A percentile compares a stretch with the other conserved stretches of the same genome.
Evolutionary conservation across 805 yeast species (phyloP).

Genomic region (Yarrowia sp.): DNA sequence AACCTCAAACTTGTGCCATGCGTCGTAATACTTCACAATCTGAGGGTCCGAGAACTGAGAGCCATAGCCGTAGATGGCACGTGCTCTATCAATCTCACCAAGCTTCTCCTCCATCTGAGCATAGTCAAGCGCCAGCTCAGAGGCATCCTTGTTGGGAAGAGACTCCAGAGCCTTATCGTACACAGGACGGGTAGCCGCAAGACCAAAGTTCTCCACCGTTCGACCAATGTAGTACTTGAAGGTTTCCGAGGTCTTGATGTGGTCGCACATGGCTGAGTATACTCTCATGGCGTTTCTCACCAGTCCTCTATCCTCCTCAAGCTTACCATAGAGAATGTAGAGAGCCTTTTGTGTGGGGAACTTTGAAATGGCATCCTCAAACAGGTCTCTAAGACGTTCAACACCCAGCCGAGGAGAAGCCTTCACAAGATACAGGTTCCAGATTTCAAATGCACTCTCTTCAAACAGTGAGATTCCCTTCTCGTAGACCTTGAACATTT

Average conservation of each 20-base stretch:
- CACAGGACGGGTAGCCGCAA: conserved; percentile 45
- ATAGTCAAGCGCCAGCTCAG: conserved; percentile 45
- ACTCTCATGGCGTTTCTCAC: conserved; percentile 49
- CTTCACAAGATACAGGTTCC: conserved; percentile 63
- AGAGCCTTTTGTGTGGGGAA: conserved; percentile 53
- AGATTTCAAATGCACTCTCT: conserved; percentile 61
- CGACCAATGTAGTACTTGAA: conserved; percentile 46
- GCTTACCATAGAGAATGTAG: conserved; percentile 53
- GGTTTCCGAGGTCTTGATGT: conserved; percentile 38
- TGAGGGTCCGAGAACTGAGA: conserved; percentile 43
- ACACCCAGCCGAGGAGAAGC: conserved; percentile 40
- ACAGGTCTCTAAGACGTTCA: conserved; percentile 66
- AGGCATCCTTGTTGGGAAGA: conserved; percentile 45
- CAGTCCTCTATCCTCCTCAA: conserved; percentile 57
- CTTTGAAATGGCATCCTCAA: conserved; percentile 59
- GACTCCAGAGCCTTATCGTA: conserved; percentile 52
- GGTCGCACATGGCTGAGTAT: conserved; percentile 43
- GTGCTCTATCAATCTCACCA: conserved; percentile 56
- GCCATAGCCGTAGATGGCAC: conserved; percentile 59
- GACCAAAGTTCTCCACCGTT: conserved; percentile 43
- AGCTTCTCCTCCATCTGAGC: conserved; percentile 49
- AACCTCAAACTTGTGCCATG: conserved; percentile 75
- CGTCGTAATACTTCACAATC: conserved; percentile 49
- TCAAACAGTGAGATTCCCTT: conserved; percentile 59
- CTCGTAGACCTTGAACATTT: conserved; percentile 61